Evolutionary conservation across 306 rosid species (phyloP).

Genomic region (Quercus berberidifolia): DNA sequence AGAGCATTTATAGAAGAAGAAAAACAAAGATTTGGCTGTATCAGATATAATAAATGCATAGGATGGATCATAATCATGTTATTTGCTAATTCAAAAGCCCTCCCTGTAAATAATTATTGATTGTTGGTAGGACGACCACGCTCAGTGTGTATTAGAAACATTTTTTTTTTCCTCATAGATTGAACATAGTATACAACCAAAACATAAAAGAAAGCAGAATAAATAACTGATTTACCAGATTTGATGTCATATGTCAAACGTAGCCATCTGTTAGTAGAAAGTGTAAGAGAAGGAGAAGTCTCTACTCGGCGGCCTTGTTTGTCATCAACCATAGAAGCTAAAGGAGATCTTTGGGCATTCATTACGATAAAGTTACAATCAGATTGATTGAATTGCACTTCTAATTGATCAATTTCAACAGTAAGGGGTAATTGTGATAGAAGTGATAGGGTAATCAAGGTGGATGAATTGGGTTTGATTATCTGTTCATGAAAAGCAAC

Average conservation of each 20-base stretch:
- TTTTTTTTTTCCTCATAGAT: background rate
- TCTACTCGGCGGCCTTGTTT: slow-evolving; percentile 47
- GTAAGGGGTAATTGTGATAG: slow-evolving; percentile 70
- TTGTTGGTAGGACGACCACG: no score
- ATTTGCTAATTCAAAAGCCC: slow-evolving; percentile 7
- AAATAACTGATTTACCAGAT: slow-evolving; percentile 53
- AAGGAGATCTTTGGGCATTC: slow-evolving; percentile 52
- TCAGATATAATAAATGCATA: slow-evolving; percentile 8
- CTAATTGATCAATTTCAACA: slow-evolving; percentile 71
- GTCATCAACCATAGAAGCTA: slow-evolving; percentile 34
- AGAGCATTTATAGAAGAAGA: background rate
- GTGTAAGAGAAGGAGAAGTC: slow-evolving; percentile 54
- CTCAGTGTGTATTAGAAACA: background rate
- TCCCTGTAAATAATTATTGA: no score
- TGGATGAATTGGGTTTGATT: slow-evolving; percentile 67
- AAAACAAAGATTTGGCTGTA: background rate
- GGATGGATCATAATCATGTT: slow-evolving; percentile 8
- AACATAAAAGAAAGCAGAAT: slow-evolving; percentile 2
- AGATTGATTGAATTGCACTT: slow-evolving; percentile 88
- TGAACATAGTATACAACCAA: background rate
- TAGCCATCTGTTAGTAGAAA: slow-evolving; percentile 83
- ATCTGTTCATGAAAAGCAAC: slow-evolving; percentile 91
- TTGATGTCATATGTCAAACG: slow-evolving; percentile 73
- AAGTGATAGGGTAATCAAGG: slow-evolving; percentile 70
- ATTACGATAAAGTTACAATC: slow-evolving; percentile 67